Evolutionary conservation across 2,329 filamentous ascomycete genomes (phyloP), one percentile per base, ranked within the genome.

Genomic region (Aspergillus sp.): DNA sequence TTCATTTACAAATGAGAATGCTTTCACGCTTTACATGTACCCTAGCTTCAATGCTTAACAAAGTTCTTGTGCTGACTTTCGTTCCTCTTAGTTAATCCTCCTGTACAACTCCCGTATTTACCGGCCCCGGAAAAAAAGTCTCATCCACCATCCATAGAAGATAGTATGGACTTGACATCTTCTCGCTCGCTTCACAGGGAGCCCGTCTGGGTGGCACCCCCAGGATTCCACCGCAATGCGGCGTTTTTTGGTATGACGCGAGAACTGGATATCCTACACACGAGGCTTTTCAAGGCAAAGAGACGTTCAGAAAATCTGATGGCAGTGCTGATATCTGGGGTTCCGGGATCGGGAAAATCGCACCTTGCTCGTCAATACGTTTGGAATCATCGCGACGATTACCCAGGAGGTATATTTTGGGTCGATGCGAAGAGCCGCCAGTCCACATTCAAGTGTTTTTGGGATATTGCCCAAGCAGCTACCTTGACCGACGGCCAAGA

Each of bases 341-440:
- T 86, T 40, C 84, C 87, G 2, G 88, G 88, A 2, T 84, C 84
- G 14, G 88, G 88, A 2, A 90, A 90, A 71, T 87, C 86, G 1
- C 87, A 90, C 65, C 75, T 90, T 14, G 87, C 87, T 27, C 80
- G 87, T 3, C 80, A 90, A 70, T 90, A 90, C 67, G 82, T 88
- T 31, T 88, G 86, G 64, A 71, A 77, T 4, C 82, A 89, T 64
- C 82, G 79, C 37, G 73, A 79, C 4, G 76, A 83, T 59, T 90
- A 87, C 63, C 81, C 83, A 0, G 87, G 86, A 2, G 88, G 88
- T 1, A 79, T 89, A 44, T 90, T 88, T 69, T 90, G 88, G 88
- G 80, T 90, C 15, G 81, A 86, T 49, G 84, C 86, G 8, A 87
- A 85, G 62, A 84, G 83, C 1, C 68, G 78, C 3, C 76, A 84